phyloP scores from a whole-genome alignment of 345 rosid species.

The Schrenkiella parvula region DNA sequence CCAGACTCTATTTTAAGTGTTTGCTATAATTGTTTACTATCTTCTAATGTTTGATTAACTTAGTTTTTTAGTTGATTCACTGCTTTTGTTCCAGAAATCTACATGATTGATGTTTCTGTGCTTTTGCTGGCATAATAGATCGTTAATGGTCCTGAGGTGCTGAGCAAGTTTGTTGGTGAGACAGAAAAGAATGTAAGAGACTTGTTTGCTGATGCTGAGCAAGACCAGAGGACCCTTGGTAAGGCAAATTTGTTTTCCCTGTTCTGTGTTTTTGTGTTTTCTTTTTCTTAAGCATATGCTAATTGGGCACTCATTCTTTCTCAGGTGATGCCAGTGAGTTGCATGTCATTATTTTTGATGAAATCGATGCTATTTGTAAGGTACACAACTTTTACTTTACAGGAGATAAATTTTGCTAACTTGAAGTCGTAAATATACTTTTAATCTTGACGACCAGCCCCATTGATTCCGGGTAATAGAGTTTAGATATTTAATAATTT shows the following conservation, averaged over 20 bases:
- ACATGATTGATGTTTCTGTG: background rate
- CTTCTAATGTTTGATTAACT: background rate
- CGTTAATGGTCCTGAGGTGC: constrained; percentile 95
- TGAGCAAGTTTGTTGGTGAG: constrained; percentile 99
- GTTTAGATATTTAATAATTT: background rate
- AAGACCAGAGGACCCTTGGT: constrained; percentile 85
- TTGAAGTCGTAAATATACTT: background rate
- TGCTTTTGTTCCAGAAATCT: constrained; percentile 5
- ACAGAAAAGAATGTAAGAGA: constrained; percentile 96
- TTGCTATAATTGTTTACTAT: background rate
- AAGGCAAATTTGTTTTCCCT: constrained; percentile 22
- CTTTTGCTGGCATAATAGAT: constrained; percentile 50
- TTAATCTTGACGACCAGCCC: background rate
- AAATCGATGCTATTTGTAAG: constrained; percentile 99
- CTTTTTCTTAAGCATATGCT: background rate
- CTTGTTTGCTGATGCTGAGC: constrained; percentile 96
- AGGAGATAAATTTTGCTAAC: background rate
- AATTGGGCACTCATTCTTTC: constrained; percentile 22
- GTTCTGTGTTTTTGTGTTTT: constrained; percentile 17
- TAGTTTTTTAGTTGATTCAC: constrained; percentile 8
- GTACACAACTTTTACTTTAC: constrained; percentile 35
- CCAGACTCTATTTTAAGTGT: background rate
- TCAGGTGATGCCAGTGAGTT: constrained; percentile 93
- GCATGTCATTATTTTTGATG: constrained; percentile 98
- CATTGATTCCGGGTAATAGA: background rate